Base-by-base conservation (phyloP, 306 rosid species). In the Rosa chinensis region DNA sequence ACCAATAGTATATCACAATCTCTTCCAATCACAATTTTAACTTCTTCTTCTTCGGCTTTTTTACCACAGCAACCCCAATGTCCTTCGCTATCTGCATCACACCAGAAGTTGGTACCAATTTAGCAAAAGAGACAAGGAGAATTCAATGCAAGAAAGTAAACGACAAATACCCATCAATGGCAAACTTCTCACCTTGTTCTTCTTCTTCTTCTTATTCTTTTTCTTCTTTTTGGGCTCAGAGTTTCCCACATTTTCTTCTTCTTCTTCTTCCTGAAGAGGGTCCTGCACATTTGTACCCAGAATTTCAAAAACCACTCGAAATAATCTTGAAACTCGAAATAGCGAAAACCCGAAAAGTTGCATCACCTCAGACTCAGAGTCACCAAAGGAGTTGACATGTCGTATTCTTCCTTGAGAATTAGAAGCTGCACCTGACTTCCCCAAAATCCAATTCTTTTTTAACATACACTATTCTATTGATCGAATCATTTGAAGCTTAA, bases 331-430 rank as follows among this genome's bases (percentile, higher is more conserved):
- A n/a, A n/a, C n/a, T n/a, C 70, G 1, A 55, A 40, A 74, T 1
- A 21, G 5, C 39, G 1, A 14, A 56, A 40, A 10, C 66, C 9
- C 16, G 25, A 14, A 21, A 43, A 13, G 0, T 56, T 3, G 8
- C 45, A 23, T 21, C 78, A 91, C 97, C 97, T 89, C 83, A 72
- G 73, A 47, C 58, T 82, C 95, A 49, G 81, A 50, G 59, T 89
- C 95, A 50, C 85, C 97, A 71, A 94, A 92, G 73, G 95, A 85
- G 42, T 88, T 86, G 56, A 94, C 95, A 79, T 90, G 97, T 61
- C 82, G 89, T 66, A 92, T 83, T 48, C 0, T 77, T 76, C 86
- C 83, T 80, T 82, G 76, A 8, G 93, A 77, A 79, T 79, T 89
- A 42, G 97, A 89, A 76, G 91, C 73, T 39, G 90, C 86, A 69